These are phyloP conservation scores for Deuterostichococcus epilithicus DNA, from an alignment of 139 green algal genomes.

Conservation along the genomic window DNA sequence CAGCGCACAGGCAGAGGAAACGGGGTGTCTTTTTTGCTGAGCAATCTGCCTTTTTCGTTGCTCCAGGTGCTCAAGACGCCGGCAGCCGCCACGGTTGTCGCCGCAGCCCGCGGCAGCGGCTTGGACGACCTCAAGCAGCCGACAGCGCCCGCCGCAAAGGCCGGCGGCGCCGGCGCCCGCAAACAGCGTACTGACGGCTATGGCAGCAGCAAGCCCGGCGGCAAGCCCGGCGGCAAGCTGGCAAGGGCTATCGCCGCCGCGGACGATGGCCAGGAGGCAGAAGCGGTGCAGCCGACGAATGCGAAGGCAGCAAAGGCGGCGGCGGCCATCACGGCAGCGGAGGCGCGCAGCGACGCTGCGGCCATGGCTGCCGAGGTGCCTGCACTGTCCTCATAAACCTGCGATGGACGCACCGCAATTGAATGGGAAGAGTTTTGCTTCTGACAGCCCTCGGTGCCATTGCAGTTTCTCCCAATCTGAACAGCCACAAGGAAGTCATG, in stretches of 20 bases:
- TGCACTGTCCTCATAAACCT: too few relatives aligned
- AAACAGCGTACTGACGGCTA: too few relatives aligned
- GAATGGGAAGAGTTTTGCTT: too few relatives aligned
- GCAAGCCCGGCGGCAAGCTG: background rate
- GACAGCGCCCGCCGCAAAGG: background rate
- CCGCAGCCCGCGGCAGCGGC: constrained; percentile 15
- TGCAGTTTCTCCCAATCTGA: too few relatives aligned
- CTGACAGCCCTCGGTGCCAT: too few relatives aligned
- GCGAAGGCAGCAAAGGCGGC: background rate
- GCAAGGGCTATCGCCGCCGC: background rate
- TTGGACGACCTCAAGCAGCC: constrained; percentile 20
- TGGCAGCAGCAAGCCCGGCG: background rate
- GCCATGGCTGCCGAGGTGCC: too few relatives aligned
- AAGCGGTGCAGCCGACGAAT: constrained; percentile 1
- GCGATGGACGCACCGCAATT: too few relatives aligned
- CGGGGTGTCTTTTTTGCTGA: too few relatives aligned
- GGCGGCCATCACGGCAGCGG: constrained; percentile 25
- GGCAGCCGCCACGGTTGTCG: background rate
- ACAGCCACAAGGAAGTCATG: too few relatives aligned
- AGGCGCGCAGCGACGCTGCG: constrained; percentile 43
- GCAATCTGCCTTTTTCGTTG: background rate
- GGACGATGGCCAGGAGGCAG: background rate
- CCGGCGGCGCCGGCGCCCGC: too few relatives aligned
- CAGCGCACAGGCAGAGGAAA: too few relatives aligned
- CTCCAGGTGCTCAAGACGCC: constrained; percentile 32